Evolutionary conservation across 805 yeast genomes (phyloP), one percentile per base, ranked within the genome.

Genomic region (Cyberlindnera americana): DNA sequence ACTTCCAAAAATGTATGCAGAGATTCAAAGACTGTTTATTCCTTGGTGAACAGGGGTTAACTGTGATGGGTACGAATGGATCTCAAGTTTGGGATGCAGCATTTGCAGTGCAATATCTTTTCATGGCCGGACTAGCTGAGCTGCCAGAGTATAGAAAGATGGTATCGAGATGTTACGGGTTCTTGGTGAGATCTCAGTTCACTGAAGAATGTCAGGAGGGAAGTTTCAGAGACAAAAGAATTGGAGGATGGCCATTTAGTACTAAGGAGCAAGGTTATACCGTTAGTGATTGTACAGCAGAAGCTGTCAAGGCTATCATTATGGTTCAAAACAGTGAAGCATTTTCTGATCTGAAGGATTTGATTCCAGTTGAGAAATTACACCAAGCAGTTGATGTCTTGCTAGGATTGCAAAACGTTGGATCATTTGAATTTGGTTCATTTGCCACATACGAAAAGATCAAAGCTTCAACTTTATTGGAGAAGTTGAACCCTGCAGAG

Each of bases 21-120:
- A 68, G 93, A 43, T 77, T 86, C 67, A 73, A 78, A 27, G 97
- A 93, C 52, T 80, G 78, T 26, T 53, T 88, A 37, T 89, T 85
- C 62, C 82, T 83, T 65, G 95, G 96, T 0, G 84, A 89, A 0
- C 84, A 83, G 57, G 99, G 99, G 5, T 73, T 93, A 79, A 77
- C 91, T 2, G 83, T 87, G 41, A 87, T 84, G 86, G 99, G 99
- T 3, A 93, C 99, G 1, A 93, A 93, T 61, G 99, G 99, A 18
- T 87, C 86, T 0, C 99, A 93, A 63, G 90, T 83, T 1, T 93
- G 99, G 99, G 99, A 93, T 61, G 81, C 82, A 19, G 90, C 97
- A 0, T 91, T 93, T 65, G 83, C 86, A 40, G 69, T 93, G 19
- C 99, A 93, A 57, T 86, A 87, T 54, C 73, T 78, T 46, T 80